A percentile compares a stretch with the other conserved stretches of the same genome.
These are phyloP conservation scores for Mortierella sp. DNA, from an alignment of 371 early-diverging fungal species.

Conservation along the genomic window DNA sequence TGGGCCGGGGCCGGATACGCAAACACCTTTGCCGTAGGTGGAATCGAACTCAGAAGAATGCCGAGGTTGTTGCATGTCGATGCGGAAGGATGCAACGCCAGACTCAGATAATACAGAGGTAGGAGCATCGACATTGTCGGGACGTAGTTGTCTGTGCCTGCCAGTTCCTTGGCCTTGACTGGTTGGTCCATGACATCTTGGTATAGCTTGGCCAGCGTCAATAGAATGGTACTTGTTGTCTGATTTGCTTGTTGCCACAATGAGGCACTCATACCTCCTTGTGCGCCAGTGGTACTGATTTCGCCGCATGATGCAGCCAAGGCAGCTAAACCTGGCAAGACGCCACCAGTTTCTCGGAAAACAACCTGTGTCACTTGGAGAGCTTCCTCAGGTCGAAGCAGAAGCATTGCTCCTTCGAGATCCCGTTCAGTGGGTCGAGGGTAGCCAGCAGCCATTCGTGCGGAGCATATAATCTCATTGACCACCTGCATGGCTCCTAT, in stretches of 20 bases:
- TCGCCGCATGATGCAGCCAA: slow-evolving; percentile 48
- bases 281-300: slow-evolving; percentile 17
- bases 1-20: slow-evolving; percentile 43
- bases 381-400: slow-evolving; percentile 77
- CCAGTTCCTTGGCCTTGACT: slow-evolving; percentile 56
- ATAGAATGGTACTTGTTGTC: slow-evolving; percentile 80
- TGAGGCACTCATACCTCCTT: slow-evolving; percentile 27
- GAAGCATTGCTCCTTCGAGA: slow-evolving; percentile 57
- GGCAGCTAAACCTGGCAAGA: slow-evolving; percentile 68
- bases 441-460: slow-evolving; percentile 50
- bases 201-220: slow-evolving; percentile 88
- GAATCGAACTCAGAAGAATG: slow-evolving; percentile 79
- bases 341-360: slow-evolving; percentile 71
- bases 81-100: slow-evolving; percentile 84
- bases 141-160: slow-evolving; percentile 54
- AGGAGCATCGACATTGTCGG: slow-evolving; percentile 75
- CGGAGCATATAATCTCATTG: slow-evolving; percentile 65
- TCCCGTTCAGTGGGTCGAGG: slow-evolving; percentile 25
- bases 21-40: slow-evolving; percentile 64
- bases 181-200: slow-evolving; percentile 77
- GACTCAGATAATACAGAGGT: slow-evolving; percentile 85
- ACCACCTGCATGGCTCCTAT: slow-evolving; percentile 67
- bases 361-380: slow-evolving; percentile 64
- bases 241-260: slow-evolving; percentile 72
- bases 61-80: slow-evolving; percentile 93